Percentiles rank a stretch among this genome's conserved stretches.
These are phyloP conservation scores for Metarhizium brunneum DNA, from an alignment of 2,329 filamentous ascomycete genomes.

Conservation along the genomic window DNA sequence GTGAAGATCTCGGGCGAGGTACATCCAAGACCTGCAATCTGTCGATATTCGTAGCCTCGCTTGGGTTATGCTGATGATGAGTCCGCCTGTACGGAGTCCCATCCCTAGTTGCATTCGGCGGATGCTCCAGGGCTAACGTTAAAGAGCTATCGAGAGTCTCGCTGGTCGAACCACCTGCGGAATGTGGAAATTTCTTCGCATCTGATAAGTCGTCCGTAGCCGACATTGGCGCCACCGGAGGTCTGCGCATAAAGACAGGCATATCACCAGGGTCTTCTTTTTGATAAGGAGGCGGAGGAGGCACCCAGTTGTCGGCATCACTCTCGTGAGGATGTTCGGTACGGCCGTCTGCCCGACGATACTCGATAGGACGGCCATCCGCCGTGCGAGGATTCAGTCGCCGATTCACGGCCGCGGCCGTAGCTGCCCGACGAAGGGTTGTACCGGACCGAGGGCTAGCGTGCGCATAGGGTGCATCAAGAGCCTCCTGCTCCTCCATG, in stretches of 20 bases:
- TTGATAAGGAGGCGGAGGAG: conserved; percentile 73
- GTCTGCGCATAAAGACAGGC: conserved; percentile 46
- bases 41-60: conserved; percentile 23
- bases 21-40: conserved; percentile 15
- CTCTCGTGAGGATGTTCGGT: conserved; percentile 74
- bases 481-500: conserved; percentile 48
- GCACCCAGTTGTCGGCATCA: conserved; percentile 82
- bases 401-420: conserved; percentile 66
- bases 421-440: conserved; percentile 63
- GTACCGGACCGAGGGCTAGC: conserved; percentile 61
- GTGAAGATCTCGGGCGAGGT: conserved; percentile 22
- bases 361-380: conserved; percentile 46
- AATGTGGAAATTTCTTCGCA: conserved; percentile 7
- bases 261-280: conserved; percentile 51
- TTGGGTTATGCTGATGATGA: conserved; percentile 26
- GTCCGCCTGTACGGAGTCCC: conserved; percentile 9
- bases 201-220: conserved; percentile 13
- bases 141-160: not conserved
- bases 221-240: conserved; percentile 29
- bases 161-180: not conserved
- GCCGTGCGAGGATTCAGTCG: conserved; percentile 52
- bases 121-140: not conserved
- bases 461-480: conserved; percentile 66
- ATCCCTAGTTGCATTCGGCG: conserved; percentile 3
- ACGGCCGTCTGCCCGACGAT: conserved; percentile 59